Evolutionary conservation across 352 stramenopile genomes (phyloP), one percentile per base, ranked within the genome.

Genomic region (Phytophthora cajani): DNA sequence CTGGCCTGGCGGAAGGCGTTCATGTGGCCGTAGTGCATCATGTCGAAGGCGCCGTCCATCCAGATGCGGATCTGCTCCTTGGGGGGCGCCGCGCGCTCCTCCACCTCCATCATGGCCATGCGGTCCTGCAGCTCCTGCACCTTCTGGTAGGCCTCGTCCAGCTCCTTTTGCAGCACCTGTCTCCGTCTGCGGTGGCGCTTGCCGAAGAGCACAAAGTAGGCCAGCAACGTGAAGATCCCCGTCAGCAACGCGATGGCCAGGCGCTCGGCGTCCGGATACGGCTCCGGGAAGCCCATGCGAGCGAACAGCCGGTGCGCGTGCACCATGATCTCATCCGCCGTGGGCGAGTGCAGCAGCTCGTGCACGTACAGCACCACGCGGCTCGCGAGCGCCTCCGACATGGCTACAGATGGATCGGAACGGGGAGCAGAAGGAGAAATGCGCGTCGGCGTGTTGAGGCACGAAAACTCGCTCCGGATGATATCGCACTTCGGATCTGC

Each of bases 21-120:
- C 97, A 99, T 99, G 83, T 99, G 98, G 25, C 98, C 98, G 78
- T 99, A 99, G 80, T 99, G 98, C 94, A 99, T 99, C 85, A 99
- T 97, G 78, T 99, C 98, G 79, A 99, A 99, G 30, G 96, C 97
- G 56, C 98, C 98, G 69, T 99, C 98, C 93, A 99, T 99, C 88
- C 98, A 99, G 68, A 99, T 99, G 59, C 95, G 92, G 74, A 99
- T 94, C 77, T 98, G 84, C 59, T 97, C 83, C 72, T 92, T 93
- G 21, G 89, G 77, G 9, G 68, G 62, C 63, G 84, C 77, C 11
- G 72, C 62, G 9, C 69, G 72, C 44, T 93, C 83, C 52, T 97
- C 89, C n/a, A 89, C 65, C 44, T 96, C 89, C 75, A 96, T 94
- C 73, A 89, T 77, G 10, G 86, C 79, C 64, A 96, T 81, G 70